phyloP scores from a whole-genome alignment of 208 protist genomes.

The Wallacemonas sp. region DNA sequence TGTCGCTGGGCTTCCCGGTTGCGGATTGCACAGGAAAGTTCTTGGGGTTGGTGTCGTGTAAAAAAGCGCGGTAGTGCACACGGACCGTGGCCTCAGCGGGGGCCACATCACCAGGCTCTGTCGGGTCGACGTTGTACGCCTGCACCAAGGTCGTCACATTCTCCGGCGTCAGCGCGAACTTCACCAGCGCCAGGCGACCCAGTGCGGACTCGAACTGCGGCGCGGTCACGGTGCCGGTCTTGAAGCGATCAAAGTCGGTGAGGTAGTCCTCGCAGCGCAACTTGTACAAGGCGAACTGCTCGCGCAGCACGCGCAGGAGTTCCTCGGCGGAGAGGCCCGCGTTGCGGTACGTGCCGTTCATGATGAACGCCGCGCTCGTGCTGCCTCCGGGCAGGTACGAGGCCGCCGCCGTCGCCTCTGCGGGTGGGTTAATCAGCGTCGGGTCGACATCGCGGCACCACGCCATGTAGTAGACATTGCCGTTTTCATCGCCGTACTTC shows the following conservation, averaged over 20 bases:
- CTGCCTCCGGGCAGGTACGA: not conserved
- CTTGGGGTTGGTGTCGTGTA: conserved; percentile 65
- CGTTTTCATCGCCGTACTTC: conserved; percentile 75
- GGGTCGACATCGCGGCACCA: conserved; percentile 78
- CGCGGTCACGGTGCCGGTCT: conserved; percentile 72
- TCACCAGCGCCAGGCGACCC: conserved; percentile 73
- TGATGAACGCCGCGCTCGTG: conserved; percentile 9
- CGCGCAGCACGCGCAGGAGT: conserved; percentile 57
- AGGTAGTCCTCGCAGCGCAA: conserved; percentile 85
- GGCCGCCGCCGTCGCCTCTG: not conserved
- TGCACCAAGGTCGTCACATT: conserved; percentile 64
- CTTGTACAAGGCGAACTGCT: conserved; percentile 70
- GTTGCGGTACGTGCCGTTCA: conserved; percentile 36
- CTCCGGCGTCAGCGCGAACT: conserved; percentile 68
- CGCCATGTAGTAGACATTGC: conserved; percentile 70
- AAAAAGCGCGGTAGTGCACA: conserved; percentile 77
- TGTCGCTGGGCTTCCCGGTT: conserved; percentile 26
- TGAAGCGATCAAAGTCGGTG: conserved; percentile 82
- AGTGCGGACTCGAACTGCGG: conserved; percentile 84
- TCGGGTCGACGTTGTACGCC: conserved; percentile 46
- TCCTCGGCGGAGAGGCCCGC: conserved; percentile 39
- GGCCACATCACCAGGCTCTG: conserved; percentile 16
- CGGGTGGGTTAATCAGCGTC: conserved; percentile 10
- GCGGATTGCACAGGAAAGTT: conserved; percentile 24
- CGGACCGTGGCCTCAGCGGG: conserved; percentile 21